Percentiles rank a stretch among this genome's conserved stretches.
Evolutionary conservation across 495 filamentous ascomycete species (phyloP).

Genomic region (Xylaria flabelliformis): DNA sequence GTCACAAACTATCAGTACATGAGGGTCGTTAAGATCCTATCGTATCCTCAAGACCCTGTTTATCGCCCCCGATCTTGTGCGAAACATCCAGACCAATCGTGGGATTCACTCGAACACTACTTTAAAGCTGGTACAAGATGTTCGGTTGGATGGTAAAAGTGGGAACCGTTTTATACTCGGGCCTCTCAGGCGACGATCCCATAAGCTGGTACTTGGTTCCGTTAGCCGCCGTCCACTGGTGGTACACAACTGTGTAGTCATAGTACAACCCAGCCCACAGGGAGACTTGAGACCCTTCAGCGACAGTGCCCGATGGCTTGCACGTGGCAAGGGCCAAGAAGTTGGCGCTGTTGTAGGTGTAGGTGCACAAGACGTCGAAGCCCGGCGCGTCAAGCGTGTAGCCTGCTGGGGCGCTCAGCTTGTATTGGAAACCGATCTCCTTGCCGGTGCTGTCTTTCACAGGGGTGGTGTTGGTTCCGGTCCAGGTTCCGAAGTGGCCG

Average conservation of each 20-base stretch:
- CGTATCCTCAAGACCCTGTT: not conserved
- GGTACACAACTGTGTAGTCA: not conserved
- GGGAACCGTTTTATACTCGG: too few species aligned
- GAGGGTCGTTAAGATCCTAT: not conserved
- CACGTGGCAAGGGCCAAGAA: too few species aligned
- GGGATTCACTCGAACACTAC: not conserved
- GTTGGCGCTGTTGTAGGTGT: not conserved
- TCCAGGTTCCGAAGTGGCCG: not conserved
- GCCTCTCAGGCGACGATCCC: not conserved
- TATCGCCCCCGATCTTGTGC: not conserved
- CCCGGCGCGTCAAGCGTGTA: conserved; percentile 8
- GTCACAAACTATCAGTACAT: not conserved
- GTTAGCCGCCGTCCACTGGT: not conserved
- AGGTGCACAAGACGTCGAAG: not conserved
- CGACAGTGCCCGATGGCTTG: not conserved
- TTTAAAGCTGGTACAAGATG: not conserved
- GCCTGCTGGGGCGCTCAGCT: conserved; percentile 2
- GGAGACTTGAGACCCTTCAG: not conserved
- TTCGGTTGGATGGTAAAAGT: not conserved
- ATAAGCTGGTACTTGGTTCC: not conserved
- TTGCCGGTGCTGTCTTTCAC: not conserved
- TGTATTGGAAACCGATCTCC: not conserved
- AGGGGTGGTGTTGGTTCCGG: not conserved
- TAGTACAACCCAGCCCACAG: not conserved
- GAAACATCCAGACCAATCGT: not conserved